phyloP scores from a whole-genome alignment of 768 basidiomycete species.

The Suillus cothurnatus region DNA sequence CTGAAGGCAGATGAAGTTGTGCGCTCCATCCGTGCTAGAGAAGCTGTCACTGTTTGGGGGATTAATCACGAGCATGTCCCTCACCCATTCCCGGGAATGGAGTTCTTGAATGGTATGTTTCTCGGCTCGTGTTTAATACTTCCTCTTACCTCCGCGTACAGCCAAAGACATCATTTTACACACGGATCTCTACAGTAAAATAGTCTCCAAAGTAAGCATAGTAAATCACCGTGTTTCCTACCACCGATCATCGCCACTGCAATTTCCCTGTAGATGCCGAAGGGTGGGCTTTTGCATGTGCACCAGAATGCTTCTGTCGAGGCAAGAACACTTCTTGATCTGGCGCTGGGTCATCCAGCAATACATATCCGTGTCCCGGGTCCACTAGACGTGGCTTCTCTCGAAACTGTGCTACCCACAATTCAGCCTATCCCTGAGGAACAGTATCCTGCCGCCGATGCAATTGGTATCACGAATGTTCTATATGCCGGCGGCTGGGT shows the following conservation, averaged over 20 bases:
- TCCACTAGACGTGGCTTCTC: constrained; percentile 25
- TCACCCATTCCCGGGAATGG: constrained; percentile 77
- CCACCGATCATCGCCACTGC: not conserved
- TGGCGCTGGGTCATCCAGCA: constrained; percentile 40
- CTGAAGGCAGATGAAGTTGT: constrained; percentile 56
- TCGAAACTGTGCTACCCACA: constrained; percentile 32
- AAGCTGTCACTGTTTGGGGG: constrained; percentile 60
- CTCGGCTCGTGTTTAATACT: not conserved
- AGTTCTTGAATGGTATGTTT: constrained; percentile 62
- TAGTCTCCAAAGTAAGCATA: constrained; percentile 37
- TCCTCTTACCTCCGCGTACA: constrained; percentile 10
- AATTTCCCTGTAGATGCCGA: constrained; percentile 43
- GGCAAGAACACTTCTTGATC: constrained; percentile 33
- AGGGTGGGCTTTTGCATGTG: constrained; percentile 48
- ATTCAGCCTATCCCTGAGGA: constrained; percentile 36
- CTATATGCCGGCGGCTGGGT: constrained; percentile 40
- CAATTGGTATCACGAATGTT: constrained; percentile 28
- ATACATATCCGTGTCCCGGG: constrained; percentile 40
- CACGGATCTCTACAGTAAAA: constrained; percentile 41
- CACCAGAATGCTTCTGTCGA: constrained; percentile 48
- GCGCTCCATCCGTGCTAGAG: constrained; percentile 51
- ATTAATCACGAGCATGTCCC: constrained; percentile 49
- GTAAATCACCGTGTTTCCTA: not conserved
- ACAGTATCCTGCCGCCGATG: constrained; percentile 16
- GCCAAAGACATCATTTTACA: constrained; percentile 36